Evolutionary conservation across 495 filamentous ascomycete genomes (phyloP), one percentile per base, ranked within the genome.

Genomic region (Friedmanniomyces simplex): DNA sequence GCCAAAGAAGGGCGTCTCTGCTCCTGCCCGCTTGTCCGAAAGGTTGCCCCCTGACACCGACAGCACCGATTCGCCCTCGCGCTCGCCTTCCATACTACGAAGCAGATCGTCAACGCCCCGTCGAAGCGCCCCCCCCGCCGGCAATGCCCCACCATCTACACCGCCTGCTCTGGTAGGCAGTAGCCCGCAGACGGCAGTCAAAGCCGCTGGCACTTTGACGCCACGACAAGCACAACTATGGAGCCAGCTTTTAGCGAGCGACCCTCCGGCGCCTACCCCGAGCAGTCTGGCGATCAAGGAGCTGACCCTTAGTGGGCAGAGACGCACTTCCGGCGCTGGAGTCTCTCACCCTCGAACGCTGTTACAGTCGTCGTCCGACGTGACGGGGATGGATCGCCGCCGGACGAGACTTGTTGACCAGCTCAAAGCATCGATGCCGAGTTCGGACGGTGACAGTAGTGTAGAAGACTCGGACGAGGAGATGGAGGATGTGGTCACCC

Each of bases 181-280:
- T 24, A 42, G 26, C 42, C 34, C 62, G 2, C 18, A 52, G 25
- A 32, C 58, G 6, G 28, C 46, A 2, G 2, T 20, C 14, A 61
- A 41, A 20, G 28, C 43, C 8, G 34, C 42, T 28, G 63, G 57
- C 8, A 46, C 61, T 0, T 39, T 67, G 22, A 72, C 69, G 26
- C 69, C 69, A 16, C 61, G 62, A 22, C 69, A 72, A 46, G 42
- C 50, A 16, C 50, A 60, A 14, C 52, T 69, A 24, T 69, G 69
- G 61, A 57, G 55, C 22, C 61, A 63, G 18, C 50, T 72, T 14
- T 57, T 72, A 12, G 64, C 50, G 18, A 66, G 61, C 46, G 59
- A 62, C 20, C 46, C 57, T 12, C 49, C 57, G 12, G 54, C 54
- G 3, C 49, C 37, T n/a, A 66, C 66, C 3, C 61, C 64, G 5